phyloP scores from a whole-genome alignment of 768 basidiomycete genomes.

The Tulasnella sp. region DNA sequence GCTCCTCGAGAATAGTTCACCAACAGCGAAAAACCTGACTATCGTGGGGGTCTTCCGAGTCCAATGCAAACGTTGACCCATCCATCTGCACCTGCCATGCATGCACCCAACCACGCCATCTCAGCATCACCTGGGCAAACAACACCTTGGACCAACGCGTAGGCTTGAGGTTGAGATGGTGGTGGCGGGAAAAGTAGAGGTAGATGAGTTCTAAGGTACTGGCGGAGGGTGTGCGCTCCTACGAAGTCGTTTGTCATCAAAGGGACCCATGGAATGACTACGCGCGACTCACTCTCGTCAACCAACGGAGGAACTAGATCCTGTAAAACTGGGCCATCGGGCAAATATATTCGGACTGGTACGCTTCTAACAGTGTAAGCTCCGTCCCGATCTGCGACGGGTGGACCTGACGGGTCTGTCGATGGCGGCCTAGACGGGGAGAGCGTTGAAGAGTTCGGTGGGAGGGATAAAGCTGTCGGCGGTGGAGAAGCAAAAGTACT shows the following conservation, averaged over 20 bases:
- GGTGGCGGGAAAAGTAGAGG: conserved; percentile 75
- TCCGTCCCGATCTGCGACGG: conserved; percentile 68
- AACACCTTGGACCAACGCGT: conserved; percentile 84
- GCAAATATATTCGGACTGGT: conserved; percentile 83
- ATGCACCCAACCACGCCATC: conserved; percentile 92
- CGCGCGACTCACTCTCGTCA: conserved; percentile 65
- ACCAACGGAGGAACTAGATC: conserved; percentile 81
- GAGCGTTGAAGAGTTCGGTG: conserved; percentile 51
- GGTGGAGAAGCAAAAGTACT: conserved; percentile 35
- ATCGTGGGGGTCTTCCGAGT: conserved; percentile 42
- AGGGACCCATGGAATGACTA: not conserved
- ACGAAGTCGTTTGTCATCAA: conserved; percentile 24
- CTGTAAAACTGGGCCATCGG: conserved; percentile 91
- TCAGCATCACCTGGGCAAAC: conserved; percentile 81
- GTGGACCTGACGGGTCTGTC: conserved; percentile 55
- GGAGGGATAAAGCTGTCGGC: conserved; percentile 49
- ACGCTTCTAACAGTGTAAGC: conserved; percentile 87
- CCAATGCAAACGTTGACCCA: conserved; percentile 92
- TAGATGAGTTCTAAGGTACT: conserved; percentile 70
- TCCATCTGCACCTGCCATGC: conserved; percentile 90
- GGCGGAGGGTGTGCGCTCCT: conserved; percentile 72
- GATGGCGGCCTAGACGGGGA: conserved; percentile 57
- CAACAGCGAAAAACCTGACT: not conserved
- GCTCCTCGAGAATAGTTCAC: not conserved
- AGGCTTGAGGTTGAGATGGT: conserved; percentile 62